phyloP scores from a whole-genome alignment of 1,139 yeast genomes.

The Geotrichum fermentans region DNA sequence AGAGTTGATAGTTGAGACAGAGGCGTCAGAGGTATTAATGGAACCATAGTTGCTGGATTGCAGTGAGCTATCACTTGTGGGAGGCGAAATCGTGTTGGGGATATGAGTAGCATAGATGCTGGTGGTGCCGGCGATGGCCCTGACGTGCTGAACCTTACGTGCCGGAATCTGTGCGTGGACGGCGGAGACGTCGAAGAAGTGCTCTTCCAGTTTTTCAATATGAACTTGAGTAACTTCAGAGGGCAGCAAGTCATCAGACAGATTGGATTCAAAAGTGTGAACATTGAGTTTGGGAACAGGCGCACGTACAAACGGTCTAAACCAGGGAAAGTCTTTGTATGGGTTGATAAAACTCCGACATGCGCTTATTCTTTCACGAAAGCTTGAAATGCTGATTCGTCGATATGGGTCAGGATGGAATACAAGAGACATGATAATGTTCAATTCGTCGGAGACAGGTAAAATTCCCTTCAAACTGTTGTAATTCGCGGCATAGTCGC shows the following conservation, averaged over 20 bases:
- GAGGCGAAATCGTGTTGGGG: slow-evolving; percentile 11
- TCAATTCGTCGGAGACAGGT: slow-evolving; percentile 14
- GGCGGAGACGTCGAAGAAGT: background rate
- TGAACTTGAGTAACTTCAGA: slow-evolving; percentile 1
- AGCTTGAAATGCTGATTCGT: slow-evolving; percentile 8
- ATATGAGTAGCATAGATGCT: background rate
- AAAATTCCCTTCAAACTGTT: slow-evolving; percentile 11
- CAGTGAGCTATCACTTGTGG: slow-evolving; percentile 8
- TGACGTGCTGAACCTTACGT: background rate
- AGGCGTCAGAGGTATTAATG: slow-evolving; percentile 4
- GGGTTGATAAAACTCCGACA: slow-evolving; percentile 4
- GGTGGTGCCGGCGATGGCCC: background rate
- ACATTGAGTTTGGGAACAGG: background rate
- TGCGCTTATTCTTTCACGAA: slow-evolving; percentile 4
- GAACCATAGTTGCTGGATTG: slow-evolving; percentile 14
- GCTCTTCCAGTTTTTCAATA: slow-evolving; percentile 5
- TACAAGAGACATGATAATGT: slow-evolving; percentile 11
- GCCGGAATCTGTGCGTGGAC: background rate
- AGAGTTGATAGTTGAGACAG: background rate
- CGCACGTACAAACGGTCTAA: background rate
- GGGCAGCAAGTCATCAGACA: background rate
- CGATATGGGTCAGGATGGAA: slow-evolving; percentile 19
- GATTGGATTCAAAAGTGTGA: background rate
- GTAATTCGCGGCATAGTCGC: slow-evolving; percentile 7
- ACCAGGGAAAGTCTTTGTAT: slow-evolving; percentile 14